Evolutionary conservation across 371 early-diverging fungal genomes (phyloP).

Genomic region (Mortierella sp.): DNA sequence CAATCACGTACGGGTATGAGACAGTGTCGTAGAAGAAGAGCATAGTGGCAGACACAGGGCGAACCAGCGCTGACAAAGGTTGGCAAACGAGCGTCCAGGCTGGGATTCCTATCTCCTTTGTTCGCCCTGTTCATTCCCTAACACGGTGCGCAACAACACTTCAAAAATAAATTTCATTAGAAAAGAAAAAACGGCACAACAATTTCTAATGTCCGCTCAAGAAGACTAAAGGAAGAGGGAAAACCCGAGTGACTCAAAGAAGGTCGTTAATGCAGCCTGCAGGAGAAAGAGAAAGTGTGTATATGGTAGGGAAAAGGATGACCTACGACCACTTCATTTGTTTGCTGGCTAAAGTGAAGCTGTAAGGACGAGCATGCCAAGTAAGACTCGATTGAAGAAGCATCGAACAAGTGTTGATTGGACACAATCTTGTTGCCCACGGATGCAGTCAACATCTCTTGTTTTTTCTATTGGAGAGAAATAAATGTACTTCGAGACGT

Average conservation of each 20-base stretch:
- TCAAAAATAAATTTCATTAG: background rate
- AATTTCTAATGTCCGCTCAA: background rate
- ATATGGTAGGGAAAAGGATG: background rate
- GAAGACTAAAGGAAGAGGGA: background rate
- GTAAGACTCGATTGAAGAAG: background rate
- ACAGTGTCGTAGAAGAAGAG: background rate
- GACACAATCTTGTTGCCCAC: no score
- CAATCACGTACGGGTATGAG: background rate
- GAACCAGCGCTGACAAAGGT: background rate
- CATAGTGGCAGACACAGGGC: background rate
- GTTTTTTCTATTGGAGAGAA: background rate
- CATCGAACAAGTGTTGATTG: no score
- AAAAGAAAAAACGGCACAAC: background rate
- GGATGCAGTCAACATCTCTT: background rate
- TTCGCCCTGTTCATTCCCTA: background rate
- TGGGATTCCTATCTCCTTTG: background rate
- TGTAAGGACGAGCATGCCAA: background rate
- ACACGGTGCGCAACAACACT: background rate
- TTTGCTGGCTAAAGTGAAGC: background rate
- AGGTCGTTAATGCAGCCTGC: background rate
- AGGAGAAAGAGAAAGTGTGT: background rate
- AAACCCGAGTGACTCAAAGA: conserved; percentile 1
- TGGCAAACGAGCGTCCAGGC: background rate
- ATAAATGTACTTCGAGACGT: background rate
- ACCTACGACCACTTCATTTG: background rate